Percentiles rank a stretch among this genome's conserved stretches.
phyloP scores from a whole-genome alignment of 768 basidiomycete species.

The Leucosporidium scottii region DNA sequence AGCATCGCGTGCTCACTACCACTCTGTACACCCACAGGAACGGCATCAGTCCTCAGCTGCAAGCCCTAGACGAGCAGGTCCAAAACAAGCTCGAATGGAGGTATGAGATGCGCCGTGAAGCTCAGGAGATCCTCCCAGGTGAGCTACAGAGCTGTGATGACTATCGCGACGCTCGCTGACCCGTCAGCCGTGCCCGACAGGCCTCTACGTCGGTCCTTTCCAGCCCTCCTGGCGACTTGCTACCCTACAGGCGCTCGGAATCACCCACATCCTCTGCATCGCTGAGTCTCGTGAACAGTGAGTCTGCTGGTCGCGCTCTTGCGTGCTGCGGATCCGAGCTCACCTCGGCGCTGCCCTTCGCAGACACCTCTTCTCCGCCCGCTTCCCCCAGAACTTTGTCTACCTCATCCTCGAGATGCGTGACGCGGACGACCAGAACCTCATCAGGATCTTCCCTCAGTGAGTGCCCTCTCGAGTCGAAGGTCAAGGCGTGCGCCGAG shows the following conservation, averaged over 20 bases:
- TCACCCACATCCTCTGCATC: constrained; percentile 69
- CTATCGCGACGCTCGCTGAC: neutral
- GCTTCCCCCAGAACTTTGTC: constrained; percentile 68
- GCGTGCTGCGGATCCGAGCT: neutral
- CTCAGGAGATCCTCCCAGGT: constrained; percentile 63
- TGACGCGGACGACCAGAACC: constrained; percentile 89
- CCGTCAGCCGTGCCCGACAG: constrained; percentile 48
- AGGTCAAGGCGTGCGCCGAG: neutral
- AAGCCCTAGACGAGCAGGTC: constrained; percentile 15
- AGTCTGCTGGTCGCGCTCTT: neutral
- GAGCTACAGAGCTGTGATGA: neutral
- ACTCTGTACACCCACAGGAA: neutral
- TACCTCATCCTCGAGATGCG: constrained; percentile 80
- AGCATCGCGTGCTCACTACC: neutral
- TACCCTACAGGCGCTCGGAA: constrained; percentile 55
- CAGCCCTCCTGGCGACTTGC: constrained; percentile 77
- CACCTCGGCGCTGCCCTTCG: neutral
- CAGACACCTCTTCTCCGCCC: constrained; percentile 70
- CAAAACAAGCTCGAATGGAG: constrained; percentile 45
- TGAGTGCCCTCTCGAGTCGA: constrained; percentile 41
- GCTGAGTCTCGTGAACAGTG: constrained; percentile 32
- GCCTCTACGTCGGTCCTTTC: constrained; percentile 76
- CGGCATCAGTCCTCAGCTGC: constrained; percentile 12
- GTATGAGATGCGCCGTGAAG: constrained; percentile 93
- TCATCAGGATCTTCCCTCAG: constrained; percentile 84